Evolutionary conservation across 2,329 filamentous ascomycete species (phyloP).

Genomic region (Basipetospora chlamydospora): DNA sequence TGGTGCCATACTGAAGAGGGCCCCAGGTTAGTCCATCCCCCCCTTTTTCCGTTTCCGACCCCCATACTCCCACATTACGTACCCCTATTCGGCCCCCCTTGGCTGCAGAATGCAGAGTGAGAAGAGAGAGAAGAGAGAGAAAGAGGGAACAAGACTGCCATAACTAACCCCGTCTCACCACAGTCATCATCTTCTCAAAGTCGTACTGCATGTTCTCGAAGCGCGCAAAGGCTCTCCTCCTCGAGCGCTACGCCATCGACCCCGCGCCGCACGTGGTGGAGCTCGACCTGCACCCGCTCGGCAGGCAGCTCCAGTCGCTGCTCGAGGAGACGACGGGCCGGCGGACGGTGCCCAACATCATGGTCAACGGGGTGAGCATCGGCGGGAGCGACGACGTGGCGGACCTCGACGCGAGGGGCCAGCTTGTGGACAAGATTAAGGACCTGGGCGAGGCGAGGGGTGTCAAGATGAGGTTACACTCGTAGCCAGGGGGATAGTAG

Average conservation of each 20-base stretch:
- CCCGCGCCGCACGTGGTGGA: slow-evolving; percentile 81
- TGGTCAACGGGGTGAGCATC: slow-evolving; percentile 77
- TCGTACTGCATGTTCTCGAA: slow-evolving; percentile 79
- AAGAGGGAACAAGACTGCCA: too few relatives aligned
- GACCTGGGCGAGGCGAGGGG: slow-evolving; percentile 45
- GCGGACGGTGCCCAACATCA: slow-evolving; percentile 78
- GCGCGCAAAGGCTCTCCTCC: slow-evolving; percentile 70
- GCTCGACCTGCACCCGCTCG: slow-evolving; percentile 69
- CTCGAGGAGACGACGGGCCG: slow-evolving; percentile 63
- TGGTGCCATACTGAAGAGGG: slow-evolving; percentile 65
- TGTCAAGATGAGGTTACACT: not conserved
- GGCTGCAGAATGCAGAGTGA: too few relatives aligned
- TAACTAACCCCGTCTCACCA: slow-evolving; percentile 2
- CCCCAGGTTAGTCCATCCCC: slow-evolving; percentile 51
- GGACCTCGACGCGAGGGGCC: slow-evolving; percentile 51
- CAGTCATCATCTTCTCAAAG: slow-evolving; percentile 94
- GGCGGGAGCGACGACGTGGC: slow-evolving; percentile 81
- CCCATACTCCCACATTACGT: not conserved
- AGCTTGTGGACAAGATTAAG: slow-evolving; percentile 57
- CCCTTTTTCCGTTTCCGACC: not conserved
- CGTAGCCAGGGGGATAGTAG: too few relatives aligned
- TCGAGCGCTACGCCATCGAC: slow-evolving; percentile 70
- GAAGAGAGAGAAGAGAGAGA: not conserved
- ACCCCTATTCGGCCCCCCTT: not conserved
- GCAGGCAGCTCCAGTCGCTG: slow-evolving; percentile 54